Evolutionary conservation across 225 moss, liverwort and hornwort species (phyloP).

Genomic region (Asterella californica): DNA sequence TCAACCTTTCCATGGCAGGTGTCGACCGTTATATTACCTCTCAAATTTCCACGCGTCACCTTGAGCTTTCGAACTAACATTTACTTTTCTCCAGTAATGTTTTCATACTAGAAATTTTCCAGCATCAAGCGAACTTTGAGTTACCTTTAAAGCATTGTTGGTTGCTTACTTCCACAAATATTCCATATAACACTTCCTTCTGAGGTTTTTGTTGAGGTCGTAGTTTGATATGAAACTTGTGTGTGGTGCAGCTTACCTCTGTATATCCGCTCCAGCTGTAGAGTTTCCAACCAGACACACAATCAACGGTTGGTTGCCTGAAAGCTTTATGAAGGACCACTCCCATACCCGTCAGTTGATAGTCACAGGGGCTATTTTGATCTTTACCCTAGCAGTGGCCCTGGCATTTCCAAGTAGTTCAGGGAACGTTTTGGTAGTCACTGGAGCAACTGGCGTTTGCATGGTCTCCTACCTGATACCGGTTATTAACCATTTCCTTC

Average conservation of each 20-base stretch:
- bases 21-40: background rate
- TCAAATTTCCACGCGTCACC: background rate
- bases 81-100: too few relatives aligned
- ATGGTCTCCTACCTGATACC: conserved; percentile 80
- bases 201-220: background rate
- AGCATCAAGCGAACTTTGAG: background rate
- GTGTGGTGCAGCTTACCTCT: conserved; percentile 60
- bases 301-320: conserved; percentile 64
- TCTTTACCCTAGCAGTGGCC: conserved; percentile 46
- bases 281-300: conserved; percentile 70
- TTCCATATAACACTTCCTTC: background rate
- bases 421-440: conserved; percentile 52
- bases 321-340: conserved; percentile 11
- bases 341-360: conserved; percentile 35
- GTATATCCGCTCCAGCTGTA: conserved; percentile 48
- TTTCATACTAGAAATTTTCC: background rate
- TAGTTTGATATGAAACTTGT: background rate
- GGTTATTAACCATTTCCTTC: conserved; percentile 67
- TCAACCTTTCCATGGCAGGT: conserved; percentile 72
- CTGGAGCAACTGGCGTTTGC: conserved; percentile 83
- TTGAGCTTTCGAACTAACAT: too few relatives aligned
- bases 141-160: background rate
- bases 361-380: conserved; percentile 46
- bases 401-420: conserved; percentile 60
- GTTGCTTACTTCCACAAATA: too few relatives aligned